Conservation (phyloP, 345 rosid species). For the Bretschneidera sinensis region DNA sequence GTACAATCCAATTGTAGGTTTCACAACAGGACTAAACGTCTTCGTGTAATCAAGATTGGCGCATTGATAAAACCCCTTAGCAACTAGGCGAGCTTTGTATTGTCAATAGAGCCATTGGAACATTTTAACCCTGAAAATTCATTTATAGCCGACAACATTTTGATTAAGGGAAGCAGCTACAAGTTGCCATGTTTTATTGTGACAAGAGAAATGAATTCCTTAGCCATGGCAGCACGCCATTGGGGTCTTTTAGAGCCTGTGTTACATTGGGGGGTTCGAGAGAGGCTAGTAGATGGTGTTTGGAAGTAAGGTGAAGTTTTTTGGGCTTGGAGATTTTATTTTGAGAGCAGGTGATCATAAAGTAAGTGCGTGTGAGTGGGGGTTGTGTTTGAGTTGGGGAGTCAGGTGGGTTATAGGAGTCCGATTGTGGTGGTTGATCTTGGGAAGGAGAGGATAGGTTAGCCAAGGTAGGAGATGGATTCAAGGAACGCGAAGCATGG, state of each 20-base stretch:
- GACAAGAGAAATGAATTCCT: background rate
- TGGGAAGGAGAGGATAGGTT: background rate
- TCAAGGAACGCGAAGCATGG: background rate
- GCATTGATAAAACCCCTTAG: background rate
- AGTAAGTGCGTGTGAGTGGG: background rate
- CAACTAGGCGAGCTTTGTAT: too few species aligned
- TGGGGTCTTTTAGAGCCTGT: background rate
- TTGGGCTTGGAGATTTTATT: background rate
- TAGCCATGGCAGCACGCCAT: background rate
- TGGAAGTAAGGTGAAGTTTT: background rate
- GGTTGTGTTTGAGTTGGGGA: background rate
- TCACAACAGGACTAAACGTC: too few species aligned
- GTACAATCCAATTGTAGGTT: too few species aligned
- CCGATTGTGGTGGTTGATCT: background rate
- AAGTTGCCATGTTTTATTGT: background rate
- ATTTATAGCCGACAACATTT: background rate
- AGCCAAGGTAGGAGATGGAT: background rate
- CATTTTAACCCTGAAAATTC: background rate
- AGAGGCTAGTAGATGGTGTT: background rate
- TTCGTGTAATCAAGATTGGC: background rate
- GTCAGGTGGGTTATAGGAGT: background rate
- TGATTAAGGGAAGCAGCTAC: too few species aligned
- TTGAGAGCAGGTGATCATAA: background rate
- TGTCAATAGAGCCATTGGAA: background rate
- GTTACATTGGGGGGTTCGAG: background rate